Evolutionary conservation across 306 rosid genomes (phyloP), one percentile per base, ranked within the genome.

Genomic region (Cicer judaicum): DNA sequence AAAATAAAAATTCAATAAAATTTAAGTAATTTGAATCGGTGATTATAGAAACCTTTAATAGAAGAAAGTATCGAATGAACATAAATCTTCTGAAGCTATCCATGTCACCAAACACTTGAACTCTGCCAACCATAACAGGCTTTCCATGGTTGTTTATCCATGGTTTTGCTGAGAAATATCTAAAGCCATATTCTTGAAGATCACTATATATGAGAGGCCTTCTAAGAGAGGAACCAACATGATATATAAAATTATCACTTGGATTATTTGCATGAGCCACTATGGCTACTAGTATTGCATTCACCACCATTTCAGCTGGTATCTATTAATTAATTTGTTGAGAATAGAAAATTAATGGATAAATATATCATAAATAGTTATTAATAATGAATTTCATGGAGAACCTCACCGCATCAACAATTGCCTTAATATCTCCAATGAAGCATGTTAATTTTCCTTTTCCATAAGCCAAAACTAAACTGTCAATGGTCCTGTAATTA

Each of bases 301-400:
- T 93, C 72, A 93, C 97, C 78, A 93, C 98, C 88, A 89, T 82
- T 42, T 93, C 98, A 1, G 96, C 98, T 9, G 98, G 98, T 29
- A 93, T 84, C 98, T 93, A 88, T 39, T 42, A 29, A 54, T 36
- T 24, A 13, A 12, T 16, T 57, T 56, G 19, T 1, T 12, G 42
- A n/a, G 9, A 59, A 24, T 0, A 80, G 11, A 6, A 60, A 50
- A n/a, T 41, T 7, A 24, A 59, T 59, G 6, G 61, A 29, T 64
- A 6, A 5, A 47, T 6, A 50, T 57, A 63, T 18, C 53, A 61
- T 19, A 55, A 11, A 16, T 19, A 44, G 5, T 11, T 1, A 42
- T 29, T 19, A 46, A 64, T 39, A 15, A 63, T 70, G 46, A 24
- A 1, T 21, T 57, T 49, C 60, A 44, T 43, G 63, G 2, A 42